Evolutionary conservation across 257 asterid genomes (phyloP).

Genomic region (Ophiorrhiza pumila): DNA sequence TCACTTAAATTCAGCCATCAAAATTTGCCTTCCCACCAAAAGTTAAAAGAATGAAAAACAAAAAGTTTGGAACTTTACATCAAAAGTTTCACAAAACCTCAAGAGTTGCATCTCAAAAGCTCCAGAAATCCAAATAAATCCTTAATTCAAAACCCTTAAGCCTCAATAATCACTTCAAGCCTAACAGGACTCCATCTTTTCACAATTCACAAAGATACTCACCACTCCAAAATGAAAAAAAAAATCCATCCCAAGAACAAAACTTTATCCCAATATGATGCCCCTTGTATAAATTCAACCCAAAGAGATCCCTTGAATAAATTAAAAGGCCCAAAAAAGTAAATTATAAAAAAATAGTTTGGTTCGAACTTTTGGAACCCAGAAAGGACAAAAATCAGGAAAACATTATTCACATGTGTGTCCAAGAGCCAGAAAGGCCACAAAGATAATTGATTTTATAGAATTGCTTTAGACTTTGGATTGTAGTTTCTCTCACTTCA

Average conservation of each 20-base stretch:
- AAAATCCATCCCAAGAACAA: conserved; percentile 25
- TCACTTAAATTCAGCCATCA: background rate
- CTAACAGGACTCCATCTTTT: conserved; percentile 12
- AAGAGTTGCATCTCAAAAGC: background rate
- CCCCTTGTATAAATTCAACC: conserved; percentile 6
- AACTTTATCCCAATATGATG: conserved; percentile 14
- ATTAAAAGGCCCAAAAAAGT: background rate
- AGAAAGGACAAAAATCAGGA: background rate
- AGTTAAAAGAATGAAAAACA: too few species aligned
- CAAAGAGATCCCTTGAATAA: conserved; percentile 4
- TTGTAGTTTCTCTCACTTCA: too few species aligned
- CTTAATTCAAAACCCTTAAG: conserved; percentile 9
- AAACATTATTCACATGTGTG: conserved; percentile 18
- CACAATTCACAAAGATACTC: conserved; percentile 18
- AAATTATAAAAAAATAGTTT: background rate
- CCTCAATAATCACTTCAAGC: conserved; percentile 14
- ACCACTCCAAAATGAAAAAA: too few species aligned
- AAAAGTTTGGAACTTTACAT: background rate
- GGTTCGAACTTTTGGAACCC: conserved; percentile 3
- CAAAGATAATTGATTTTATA: too few species aligned
- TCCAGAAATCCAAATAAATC: conserved; percentile 5
- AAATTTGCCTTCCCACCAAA: too few species aligned
- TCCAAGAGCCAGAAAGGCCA: too few species aligned
- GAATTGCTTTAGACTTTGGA: too few species aligned
- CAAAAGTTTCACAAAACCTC: conserved; percentile 5